Evolutionary conservation across 2,329 filamentous ascomycete genomes (phyloP), one percentile per base, ranked within the genome.

Genomic region (Ophiocordyceps camponoti-floridani): DNA sequence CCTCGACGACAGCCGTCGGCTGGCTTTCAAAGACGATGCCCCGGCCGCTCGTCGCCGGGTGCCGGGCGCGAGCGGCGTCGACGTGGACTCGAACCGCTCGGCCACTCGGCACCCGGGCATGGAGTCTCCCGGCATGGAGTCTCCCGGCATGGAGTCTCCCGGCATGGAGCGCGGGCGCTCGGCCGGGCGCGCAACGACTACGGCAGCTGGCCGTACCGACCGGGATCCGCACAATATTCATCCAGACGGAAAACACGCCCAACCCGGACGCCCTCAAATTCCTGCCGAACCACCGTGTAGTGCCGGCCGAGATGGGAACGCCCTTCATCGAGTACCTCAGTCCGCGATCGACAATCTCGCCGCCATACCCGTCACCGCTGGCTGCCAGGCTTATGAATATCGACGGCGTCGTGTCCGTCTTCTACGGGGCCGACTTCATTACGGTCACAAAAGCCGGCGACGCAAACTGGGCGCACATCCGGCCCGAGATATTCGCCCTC

Each of bases 191-290:
- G 18, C 42, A 41, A 14, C 40, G 14, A 11, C 47, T 18, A 35
- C 10, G 4, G 19, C 35, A 26, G 27, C 42, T n/a, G n/a, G 30
- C 8, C 18, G 33, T 19, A 28, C 28, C 31, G n/a, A 56, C 56
- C 45, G 65, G 65, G 43, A 60, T 60, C 47, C 80, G 89, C 51
- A 87, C 79, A 23, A 94, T 98, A 62, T 98, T 96, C 69, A 98
- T 98, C 58, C 91, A 98, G 66, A 96, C 89, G 5, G 89, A 96
- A 59, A 76, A 74, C 51, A 98, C 91, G 1, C 91, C 91, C 26
- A 98, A 98, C 64, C 72, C 79, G n/a, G 87, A 96, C 67, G 88
- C 87, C 31, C 73, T 96, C 56, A 98, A 98, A 67, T 98, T 98
- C 66, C 75, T 93, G 37, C 91, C 91, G 2, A 94, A 95, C 64